Evolutionary conservation across 768 basidiomycete genomes (phyloP).

Genomic region (Coprinopsis marcescibilis): DNA sequence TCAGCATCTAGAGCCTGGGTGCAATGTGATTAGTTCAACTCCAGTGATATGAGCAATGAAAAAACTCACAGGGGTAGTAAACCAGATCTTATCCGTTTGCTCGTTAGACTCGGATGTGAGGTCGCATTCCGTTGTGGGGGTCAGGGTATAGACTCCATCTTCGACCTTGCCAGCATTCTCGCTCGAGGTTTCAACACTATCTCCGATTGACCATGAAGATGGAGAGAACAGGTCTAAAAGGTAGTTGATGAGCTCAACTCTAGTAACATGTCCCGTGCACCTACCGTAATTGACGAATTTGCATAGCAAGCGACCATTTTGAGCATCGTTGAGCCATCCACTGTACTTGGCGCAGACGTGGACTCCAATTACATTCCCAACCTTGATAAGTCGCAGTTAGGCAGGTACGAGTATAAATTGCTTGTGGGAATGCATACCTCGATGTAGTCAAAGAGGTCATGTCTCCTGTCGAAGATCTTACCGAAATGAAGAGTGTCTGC

Average conservation of each 20-base stretch:
- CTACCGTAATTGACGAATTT: conserved; percentile 18
- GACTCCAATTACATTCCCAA: conserved; percentile 19
- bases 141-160: conserved; percentile 18
- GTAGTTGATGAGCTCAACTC: neutral
- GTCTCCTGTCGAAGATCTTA: conserved; percentile 17
- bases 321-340: conserved; percentile 18
- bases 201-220: conserved; percentile 15
- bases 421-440: conserved; percentile 13
- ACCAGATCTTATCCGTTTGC: conserved; percentile 18
- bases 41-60: neutral
- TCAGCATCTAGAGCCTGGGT: conserved; percentile 19
- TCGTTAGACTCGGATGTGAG: conserved; percentile 12
- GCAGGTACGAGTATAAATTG: neutral
- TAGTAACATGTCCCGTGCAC: neutral
- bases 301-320: conserved; percentile 13
- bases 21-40: neutral
- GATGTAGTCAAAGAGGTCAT: conserved; percentile 16
- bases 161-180: conserved; percentile 14
- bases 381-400: conserved; percentile 3
- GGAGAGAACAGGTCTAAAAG: conserved; percentile 16
- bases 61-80: conserved; percentile 19
- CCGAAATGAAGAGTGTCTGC: conserved; percentile 15
- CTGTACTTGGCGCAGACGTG: conserved; percentile 15
- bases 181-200: neutral
- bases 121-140: conserved; percentile 13